Evolutionary conservation across 2,329 filamentous ascomycete species (phyloP).

Genomic region (Lasiodiplodia sp.): DNA sequence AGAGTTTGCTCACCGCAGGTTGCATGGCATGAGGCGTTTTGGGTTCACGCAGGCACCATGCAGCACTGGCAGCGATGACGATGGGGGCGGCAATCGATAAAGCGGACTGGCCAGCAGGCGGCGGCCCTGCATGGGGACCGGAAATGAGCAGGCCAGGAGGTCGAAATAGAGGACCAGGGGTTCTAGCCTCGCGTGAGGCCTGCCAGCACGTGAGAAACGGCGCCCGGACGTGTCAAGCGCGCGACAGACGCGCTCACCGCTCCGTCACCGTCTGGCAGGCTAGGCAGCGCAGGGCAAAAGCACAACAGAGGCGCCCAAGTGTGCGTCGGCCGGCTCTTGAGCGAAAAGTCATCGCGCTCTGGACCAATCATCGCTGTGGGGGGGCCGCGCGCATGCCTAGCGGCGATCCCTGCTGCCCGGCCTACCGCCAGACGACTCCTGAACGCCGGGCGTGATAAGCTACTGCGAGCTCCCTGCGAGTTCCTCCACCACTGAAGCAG

Average conservation of each 20-base stretch:
- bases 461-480: slow-evolving; percentile 19
- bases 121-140: slow-evolving; percentile 15
- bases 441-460: slow-evolving; percentile 23
- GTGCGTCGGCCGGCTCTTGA: background rate
- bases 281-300: slow-evolving; percentile 4
- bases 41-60: background rate
- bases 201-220: slow-evolving; percentile 11
- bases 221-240: slow-evolving; percentile 2
- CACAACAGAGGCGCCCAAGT: slow-evolving; percentile 13
- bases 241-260: slow-evolving; percentile 14
- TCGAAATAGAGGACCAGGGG: slow-evolving; percentile 25
- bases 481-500: slow-evolving; percentile 2
- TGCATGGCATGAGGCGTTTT: slow-evolving; percentile 8
- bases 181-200: background rate
- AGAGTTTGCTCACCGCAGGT: slow-evolving; percentile 28
- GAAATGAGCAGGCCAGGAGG: slow-evolving; percentile 22
- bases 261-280: background rate
- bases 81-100: slow-evolving; percentile 18
- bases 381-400: slow-evolving; percentile 19
- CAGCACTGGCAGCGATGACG: background rate
- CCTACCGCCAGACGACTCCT: slow-evolving; percentile 27
- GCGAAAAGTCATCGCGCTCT: slow-evolving; percentile 8
- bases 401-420: slow-evolving; percentile 27
- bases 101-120: slow-evolving; percentile 25
- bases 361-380: slow-evolving; percentile 23